Percentiles rank a stretch among this genome's conserved stretches.
phyloP scores from a whole-genome alignment of 1,284 basidiomycete genomes.

The Leccinum holopus region DNA sequence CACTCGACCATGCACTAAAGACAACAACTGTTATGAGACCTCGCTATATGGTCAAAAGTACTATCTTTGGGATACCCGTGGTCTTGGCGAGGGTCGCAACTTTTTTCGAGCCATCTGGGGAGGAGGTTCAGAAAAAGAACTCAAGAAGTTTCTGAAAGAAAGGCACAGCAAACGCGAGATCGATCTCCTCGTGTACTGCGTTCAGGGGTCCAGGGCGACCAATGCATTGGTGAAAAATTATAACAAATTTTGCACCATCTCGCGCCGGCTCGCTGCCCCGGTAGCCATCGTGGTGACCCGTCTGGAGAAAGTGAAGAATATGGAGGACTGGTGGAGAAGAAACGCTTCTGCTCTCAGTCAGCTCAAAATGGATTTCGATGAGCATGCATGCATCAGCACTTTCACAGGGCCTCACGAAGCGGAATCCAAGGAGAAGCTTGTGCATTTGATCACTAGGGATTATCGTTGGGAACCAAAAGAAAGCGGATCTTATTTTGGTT shows the following conservation, averaged over 20 bases:
- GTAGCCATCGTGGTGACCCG: conserved; percentile 28
- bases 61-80: conserved; percentile 32
- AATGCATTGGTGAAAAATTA: conserved; percentile 22
- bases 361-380: conserved; percentile 26
- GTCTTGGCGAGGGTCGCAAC: conserved; percentile 19
- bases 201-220: conserved; percentile 25
- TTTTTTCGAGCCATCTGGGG: conserved; percentile 14
- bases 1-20: conserved; percentile 24
- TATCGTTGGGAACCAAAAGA: conserved; percentile 11
- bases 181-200: conserved; percentile 33
- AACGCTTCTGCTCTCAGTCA: conserved; percentile 13
- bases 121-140: conserved; percentile 13
- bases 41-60: conserved; percentile 13
- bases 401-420: conserved; percentile 7
- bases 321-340: conserved; percentile 32
- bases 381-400: conserved; percentile 27
- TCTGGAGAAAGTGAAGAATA: conserved; percentile 19
- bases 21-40: conserved; percentile 13
- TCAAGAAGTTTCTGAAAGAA: conserved; percentile 25
- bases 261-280: conserved; percentile 26
- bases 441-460: conserved; percentile 12
- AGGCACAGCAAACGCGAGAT: conserved; percentile 21
- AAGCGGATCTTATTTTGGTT: conserved; percentile 20
- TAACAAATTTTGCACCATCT: conserved; percentile 21
- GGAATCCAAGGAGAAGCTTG: conserved; percentile 19